Evolutionary conservation across 2,329 filamentous ascomycete genomes (phyloP).

Genomic region (Ophidiomyces ophidiicola): DNA sequence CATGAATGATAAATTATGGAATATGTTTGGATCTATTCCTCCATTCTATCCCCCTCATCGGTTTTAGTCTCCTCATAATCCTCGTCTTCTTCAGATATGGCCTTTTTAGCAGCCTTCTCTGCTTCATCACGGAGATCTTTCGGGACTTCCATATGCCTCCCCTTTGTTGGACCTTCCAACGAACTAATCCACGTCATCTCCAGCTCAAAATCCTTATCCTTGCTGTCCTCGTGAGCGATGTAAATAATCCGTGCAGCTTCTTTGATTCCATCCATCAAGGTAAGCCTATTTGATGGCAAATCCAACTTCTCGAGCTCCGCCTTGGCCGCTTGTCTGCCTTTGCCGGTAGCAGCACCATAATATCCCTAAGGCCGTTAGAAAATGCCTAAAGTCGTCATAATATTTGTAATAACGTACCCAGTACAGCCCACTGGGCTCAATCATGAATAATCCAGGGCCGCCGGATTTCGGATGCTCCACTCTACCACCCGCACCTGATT

Average conservation of each 20-base stretch:
- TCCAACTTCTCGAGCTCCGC: constrained; percentile 97
- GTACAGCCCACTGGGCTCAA: constrained; percentile 91
- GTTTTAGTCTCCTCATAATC: constrained; percentile 59
- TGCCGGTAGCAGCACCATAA: constrained; percentile 93
- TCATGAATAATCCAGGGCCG: constrained; percentile 94
- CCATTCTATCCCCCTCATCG: constrained; percentile 66
- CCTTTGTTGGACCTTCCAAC: constrained; percentile 75
- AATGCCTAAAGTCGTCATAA: not conserved
- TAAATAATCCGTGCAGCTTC: constrained; percentile 96
- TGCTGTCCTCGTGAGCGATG: constrained; percentile 94
- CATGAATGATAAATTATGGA: too few species aligned
- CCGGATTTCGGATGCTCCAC: constrained; percentile 63
- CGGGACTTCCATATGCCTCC: constrained; percentile 84
- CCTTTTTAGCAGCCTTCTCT: constrained; percentile 81
- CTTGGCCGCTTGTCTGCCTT: constrained; percentile 92
- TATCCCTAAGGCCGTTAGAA: constrained; percentile 52
- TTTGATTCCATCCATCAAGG: constrained; percentile 78
- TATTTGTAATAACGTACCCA: constrained; percentile 47
- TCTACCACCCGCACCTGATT: constrained; percentile 72
- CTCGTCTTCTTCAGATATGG: constrained; percentile 72
- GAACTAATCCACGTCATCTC: constrained; percentile 98
- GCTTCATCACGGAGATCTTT: constrained; percentile 84
- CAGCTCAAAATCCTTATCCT: constrained; percentile 98
- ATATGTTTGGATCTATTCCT: constrained; percentile 59
- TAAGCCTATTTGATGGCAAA: constrained; percentile 62